Evolutionary conservation across 2,329 filamentous ascomycete genomes (phyloP), one percentile per base, ranked within the genome.

Genomic region (Capronia epimyces): DNA sequence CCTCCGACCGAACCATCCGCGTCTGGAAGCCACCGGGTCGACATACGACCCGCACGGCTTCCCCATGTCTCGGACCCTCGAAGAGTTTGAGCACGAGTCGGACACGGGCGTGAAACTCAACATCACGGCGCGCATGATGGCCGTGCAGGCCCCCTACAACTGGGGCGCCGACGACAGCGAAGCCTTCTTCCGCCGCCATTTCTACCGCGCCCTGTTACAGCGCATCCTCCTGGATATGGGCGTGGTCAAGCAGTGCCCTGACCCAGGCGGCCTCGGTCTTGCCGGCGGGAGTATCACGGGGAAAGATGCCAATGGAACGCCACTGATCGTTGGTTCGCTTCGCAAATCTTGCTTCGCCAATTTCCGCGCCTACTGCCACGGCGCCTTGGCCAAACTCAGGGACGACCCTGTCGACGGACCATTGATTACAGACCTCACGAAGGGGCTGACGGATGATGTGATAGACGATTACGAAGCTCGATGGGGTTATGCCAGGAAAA

Each of bases 91-190:
- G 2, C 79, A 84, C 34, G 15, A 42, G 27, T 21, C 18, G 16
- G 41, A 75, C 7, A 67, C 67, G 20, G 89, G 89, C 2, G 76
- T 97, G 41, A 80, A 87, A 20, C 76, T 97, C 50, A 97, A 98
- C 68, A 95, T 97, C 65, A 98, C 93, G 3, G 89, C 93, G 1
- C 82, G 93, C 39, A 95, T 95, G 86, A 96, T 97, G 91, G 91
- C 91, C 2, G 90, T 94, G 43, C 93, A 98, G 71, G 93, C 93
- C 6, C 90, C 93, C 1, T 77, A 83, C 53, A 98, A 98, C 71
- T 98, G 93, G 93, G 86, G 86, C 1, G 74, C 76, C 20, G 73
- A 77, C 22, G 90, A 95, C 54, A 94, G 87, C 65, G 85, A 89
- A 45, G 77, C 75, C 6, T 98, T 97, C 71, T 97, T 98, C 73